Evolutionary conservation across 768 basidiomycete genomes (phyloP), one percentile per base, ranked within the genome.

Genomic region (Fomitopsis pulvina): DNA sequence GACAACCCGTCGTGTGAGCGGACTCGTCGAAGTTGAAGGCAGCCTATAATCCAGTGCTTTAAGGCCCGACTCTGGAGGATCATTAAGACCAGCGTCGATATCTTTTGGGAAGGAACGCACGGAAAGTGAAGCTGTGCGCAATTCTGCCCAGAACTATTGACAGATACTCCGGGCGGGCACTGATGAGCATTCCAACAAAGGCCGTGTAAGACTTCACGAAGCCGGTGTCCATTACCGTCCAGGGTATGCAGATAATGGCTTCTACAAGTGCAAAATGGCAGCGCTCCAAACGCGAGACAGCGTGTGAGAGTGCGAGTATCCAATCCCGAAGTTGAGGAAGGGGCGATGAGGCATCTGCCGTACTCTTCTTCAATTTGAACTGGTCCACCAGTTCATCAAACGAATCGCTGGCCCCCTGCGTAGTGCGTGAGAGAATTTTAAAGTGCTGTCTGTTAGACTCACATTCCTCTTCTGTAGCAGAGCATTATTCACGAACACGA

Each of bases 351-450:
- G 60, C 52, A 46, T 67, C 60, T 34, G 58, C 52, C 0, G 74
- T 57, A 18, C 63, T 63, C 14, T 67, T 68, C 53, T 76, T 78
- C 10, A 71, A 67, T 56, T 80, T 81, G 65, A 99, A 97, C 56
- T 94, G 91, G 48, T 83, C 76, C 5, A 97, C 83, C 27, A 99
- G 83, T 55, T 94, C 88, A 55, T 96, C 84, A 64, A 92, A 98
- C 16, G 85, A 75, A 42, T 84, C 81, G 50, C 74, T 73, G 50
- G 76, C 72, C 38, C 91, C 87, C 88, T 95, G 62, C 26, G 9
- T 14, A n/a, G 24, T 45, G 52, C 40, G 30, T 49, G 25, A 50
- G 18, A 43, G 10, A 45, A 22, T 43, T 52, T 44, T 45, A 69
- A 29, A 22, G 20, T 12, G 43, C n/a, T 11, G 7, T 2, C 14